These are phyloP conservation scores for Boletus coccyginus DNA, from an alignment of 768 basidiomycete species.

Conservation along the genomic window DNA sequence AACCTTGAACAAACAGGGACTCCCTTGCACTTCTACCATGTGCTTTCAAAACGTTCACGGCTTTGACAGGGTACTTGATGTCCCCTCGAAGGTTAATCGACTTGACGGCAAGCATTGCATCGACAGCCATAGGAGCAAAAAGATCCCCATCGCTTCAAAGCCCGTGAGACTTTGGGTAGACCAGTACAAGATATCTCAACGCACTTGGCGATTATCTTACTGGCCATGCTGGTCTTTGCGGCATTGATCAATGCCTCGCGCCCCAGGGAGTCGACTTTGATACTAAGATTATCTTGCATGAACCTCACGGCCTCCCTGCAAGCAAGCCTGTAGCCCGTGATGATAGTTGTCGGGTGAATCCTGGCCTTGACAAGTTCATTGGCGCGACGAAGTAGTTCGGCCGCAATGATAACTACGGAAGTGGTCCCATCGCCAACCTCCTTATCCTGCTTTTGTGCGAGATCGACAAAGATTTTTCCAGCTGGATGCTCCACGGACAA, in stretches of 20 bases:
- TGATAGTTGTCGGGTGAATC: slow-evolving; percentile 99
- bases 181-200: slow-evolving; percentile 31
- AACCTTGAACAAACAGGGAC: slow-evolving; percentile 92
- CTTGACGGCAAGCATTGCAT: slow-evolving; percentile 97
- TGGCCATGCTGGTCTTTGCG: slow-evolving; percentile 98
- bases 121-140: slow-evolving; percentile 98
- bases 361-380: slow-evolving; percentile 98
- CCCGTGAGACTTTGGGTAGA: neutral
- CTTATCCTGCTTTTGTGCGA: slow-evolving; percentile 98
- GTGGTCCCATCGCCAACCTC: slow-evolving; percentile 99
- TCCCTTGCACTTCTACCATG: slow-evolving; percentile 96
- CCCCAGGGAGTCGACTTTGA: slow-evolving; percentile 91
- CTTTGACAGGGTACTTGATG: slow-evolving; percentile 98
- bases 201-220: slow-evolving; percentile 96
- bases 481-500: slow-evolving; percentile 96
- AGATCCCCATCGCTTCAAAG: slow-evolving; percentile 85
- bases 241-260: slow-evolving; percentile 91
- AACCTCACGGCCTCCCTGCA: slow-evolving; percentile 97
- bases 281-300: slow-evolving; percentile 95
- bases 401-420: slow-evolving; percentile 95
- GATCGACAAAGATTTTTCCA: slow-evolving; percentile 95
- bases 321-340: slow-evolving; percentile 95
- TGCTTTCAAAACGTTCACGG: slow-evolving; percentile 97
- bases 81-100: slow-evolving; percentile 93
- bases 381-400: slow-evolving; percentile 93